phyloP scores from a whole-genome alignment of 1,139 yeast genomes.

The Yamadazyma spencermartinsiae region DNA sequence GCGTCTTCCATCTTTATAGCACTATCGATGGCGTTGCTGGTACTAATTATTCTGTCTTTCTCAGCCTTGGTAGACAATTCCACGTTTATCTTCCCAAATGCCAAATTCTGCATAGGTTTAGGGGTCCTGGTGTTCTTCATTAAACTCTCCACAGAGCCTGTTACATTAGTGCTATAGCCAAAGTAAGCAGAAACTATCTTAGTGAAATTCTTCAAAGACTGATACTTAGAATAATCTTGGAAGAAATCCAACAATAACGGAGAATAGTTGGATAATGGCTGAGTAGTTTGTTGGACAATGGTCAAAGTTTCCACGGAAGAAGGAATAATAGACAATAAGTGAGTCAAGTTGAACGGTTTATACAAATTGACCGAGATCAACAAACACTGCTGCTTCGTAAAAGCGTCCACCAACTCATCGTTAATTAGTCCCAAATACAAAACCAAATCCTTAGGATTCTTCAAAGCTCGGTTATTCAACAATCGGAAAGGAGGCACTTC shows the following conservation, averaged over 20 bases:
- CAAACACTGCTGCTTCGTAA: conserved; percentile 44
- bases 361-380: conserved; percentile 62
- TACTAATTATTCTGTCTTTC: conserved; percentile 25
- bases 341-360: conserved; percentile 65
- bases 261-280: conserved; percentile 49
- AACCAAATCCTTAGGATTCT: conserved; percentile 39
- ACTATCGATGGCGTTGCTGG: conserved; percentile 37
- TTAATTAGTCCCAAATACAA: conserved; percentile 63
- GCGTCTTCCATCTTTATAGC: conserved; percentile 69
- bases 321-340: conserved; percentile 56
- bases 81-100: conserved; percentile 50
- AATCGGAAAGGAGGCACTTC: conserved; percentile 25
- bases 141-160: conserved; percentile 45
- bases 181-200: conserved; percentile 62
- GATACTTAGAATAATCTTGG: conserved; percentile 53
- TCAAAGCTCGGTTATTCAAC: conserved; percentile 14
- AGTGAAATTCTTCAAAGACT: conserved; percentile 45
- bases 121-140: conserved; percentile 52
- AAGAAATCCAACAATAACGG: conserved; percentile 75
- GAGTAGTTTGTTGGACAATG: conserved; percentile 60
- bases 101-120: conserved; percentile 62
- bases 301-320: conserved; percentile 56
- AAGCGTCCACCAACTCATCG: conserved; percentile 41
- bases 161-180: conserved; percentile 49
- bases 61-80: conserved; percentile 33